Percentiles rank a stretch among this genome's conserved stretches.
These are phyloP conservation scores for Cyberlindnera galapagoensis DNA, from an alignment of 805 yeast species.

Conservation along the genomic window DNA sequence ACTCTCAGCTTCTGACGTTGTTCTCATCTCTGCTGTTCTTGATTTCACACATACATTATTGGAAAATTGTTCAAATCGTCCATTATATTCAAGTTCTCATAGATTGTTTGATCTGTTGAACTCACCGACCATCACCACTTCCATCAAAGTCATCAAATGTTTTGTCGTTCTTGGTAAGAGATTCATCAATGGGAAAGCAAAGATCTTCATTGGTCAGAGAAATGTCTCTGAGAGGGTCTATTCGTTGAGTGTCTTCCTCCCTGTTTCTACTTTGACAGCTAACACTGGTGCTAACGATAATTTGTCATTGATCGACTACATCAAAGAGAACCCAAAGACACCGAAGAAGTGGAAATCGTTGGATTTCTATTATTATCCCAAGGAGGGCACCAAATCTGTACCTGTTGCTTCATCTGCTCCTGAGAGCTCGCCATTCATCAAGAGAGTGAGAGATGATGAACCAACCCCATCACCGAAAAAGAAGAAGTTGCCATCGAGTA, in stretches of 20 bases:
- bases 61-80: constrained; percentile 62
- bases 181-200: constrained; percentile 37
- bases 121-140: constrained; percentile 53
- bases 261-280: constrained; percentile 35
- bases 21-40: constrained; percentile 43
- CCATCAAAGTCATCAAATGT: constrained; percentile 54
- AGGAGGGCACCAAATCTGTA: constrained; percentile 1
- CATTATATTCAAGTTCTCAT: constrained; percentile 61
- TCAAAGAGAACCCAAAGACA: constrained; percentile 34
- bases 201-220: constrained; percentile 16
- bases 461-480: constrained; percentile 16
- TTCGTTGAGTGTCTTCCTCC: constrained; percentile 48
- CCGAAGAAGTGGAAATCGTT: constrained; percentile 54
- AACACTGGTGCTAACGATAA: constrained; percentile 30
- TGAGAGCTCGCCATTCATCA: constrained; percentile 13
- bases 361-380: constrained; percentile 44
- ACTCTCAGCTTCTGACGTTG: constrained; percentile 41
- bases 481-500: constrained; percentile 11
- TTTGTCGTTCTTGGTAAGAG: constrained; percentile 56
- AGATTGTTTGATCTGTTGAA: constrained; percentile 52
- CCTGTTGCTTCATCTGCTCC: constrained; percentile 1
- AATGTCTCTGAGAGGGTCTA: constrained; percentile 23
- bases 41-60: constrained; percentile 57
- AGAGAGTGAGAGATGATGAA: constrained; percentile 10
- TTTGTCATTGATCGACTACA: constrained; percentile 40